A percentile compares a stretch with the other conserved stretches of the same genome.
Evolutionary conservation across 2,329 filamentous ascomycete genomes (phyloP).

Genomic region (Botryotinia narcissicola): DNA sequence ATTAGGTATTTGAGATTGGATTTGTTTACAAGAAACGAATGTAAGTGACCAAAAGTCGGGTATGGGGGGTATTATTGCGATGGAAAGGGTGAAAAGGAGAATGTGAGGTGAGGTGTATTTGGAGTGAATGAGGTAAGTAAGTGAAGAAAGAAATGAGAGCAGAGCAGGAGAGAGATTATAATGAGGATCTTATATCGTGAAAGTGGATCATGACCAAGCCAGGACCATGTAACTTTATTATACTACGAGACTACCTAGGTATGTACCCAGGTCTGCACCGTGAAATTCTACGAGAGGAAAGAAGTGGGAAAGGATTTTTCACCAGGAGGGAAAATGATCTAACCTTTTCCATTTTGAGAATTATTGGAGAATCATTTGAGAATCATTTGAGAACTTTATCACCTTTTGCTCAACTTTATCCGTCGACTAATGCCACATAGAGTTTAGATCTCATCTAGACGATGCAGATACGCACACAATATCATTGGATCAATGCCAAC

Average conservation of each 20-base stretch:
- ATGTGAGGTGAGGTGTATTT: neutral
- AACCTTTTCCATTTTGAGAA: neutral
- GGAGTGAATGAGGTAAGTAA: neutral
- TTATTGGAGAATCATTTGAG: neutral
- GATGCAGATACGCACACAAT: neutral
- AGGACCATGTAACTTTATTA: neutral
- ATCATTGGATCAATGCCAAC: neutral
- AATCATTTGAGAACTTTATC: neutral
- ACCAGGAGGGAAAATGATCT: neutral
- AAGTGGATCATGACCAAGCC: neutral
- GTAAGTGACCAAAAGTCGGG: conserved; percentile 16
- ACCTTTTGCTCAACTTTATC: neutral
- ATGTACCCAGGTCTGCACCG: neutral
- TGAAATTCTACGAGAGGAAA: neutral
- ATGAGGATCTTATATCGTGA: conserved; percentile 12
- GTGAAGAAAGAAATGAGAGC: neutral
- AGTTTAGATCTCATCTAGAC: neutral
- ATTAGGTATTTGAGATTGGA: conserved; percentile 14
- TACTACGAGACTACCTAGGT: too few species aligned
- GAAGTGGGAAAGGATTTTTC: neutral
- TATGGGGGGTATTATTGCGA: neutral
- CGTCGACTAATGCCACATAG: neutral
- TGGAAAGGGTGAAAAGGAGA: neutral
- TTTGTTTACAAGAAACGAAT: conserved; percentile 6
- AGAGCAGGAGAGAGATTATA: conserved; percentile 7